These are phyloP conservation scores for Venturia asperata DNA, from an alignment of 2,329 filamentous ascomycete genomes.

Conservation along the genomic window DNA sequence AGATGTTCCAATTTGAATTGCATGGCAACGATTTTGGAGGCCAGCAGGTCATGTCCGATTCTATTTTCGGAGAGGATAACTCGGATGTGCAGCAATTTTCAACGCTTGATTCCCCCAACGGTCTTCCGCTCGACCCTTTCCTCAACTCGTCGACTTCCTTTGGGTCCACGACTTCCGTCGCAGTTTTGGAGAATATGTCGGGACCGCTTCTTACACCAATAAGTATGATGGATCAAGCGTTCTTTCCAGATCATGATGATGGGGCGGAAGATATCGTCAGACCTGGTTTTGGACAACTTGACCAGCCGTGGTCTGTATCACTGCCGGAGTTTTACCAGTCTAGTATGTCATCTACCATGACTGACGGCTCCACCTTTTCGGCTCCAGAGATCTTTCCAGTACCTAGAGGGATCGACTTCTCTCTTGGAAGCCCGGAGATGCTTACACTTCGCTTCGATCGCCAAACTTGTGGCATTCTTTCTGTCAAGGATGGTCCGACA, in stretches of 20 bases:
- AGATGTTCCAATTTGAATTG: slow-evolving; percentile 1
- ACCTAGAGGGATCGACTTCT: slow-evolving; percentile 13
- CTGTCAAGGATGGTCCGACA: slow-evolving; percentile 59
- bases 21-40: background rate
- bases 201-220: slow-evolving; percentile 12
- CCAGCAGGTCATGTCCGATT: background rate
- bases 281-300: slow-evolving; percentile 5
- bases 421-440: slow-evolving; percentile 49
- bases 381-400: slow-evolving; percentile 7
- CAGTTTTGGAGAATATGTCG: background rate
- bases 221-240: slow-evolving; percentile 9
- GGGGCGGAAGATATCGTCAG: slow-evolving; percentile 14
- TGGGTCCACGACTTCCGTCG: background rate
- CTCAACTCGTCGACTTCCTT: background rate
- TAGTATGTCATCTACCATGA: slow-evolving; percentile 13
- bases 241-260: slow-evolving; percentile 14
- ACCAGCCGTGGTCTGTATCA: slow-evolving; percentile 11
- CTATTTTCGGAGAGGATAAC: background rate
- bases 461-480: slow-evolving; percentile 63
- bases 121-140: background rate
- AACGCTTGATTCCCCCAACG: background rate
- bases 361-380: slow-evolving; percentile 9
- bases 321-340: slow-evolving; percentile 16
- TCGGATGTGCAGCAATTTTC: background rate
- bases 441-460: slow-evolving; percentile 57